These are phyloP conservation scores for Cystoisospora suis DNA, from an alignment of 169 alveolate species.

Conservation along the genomic window DNA sequence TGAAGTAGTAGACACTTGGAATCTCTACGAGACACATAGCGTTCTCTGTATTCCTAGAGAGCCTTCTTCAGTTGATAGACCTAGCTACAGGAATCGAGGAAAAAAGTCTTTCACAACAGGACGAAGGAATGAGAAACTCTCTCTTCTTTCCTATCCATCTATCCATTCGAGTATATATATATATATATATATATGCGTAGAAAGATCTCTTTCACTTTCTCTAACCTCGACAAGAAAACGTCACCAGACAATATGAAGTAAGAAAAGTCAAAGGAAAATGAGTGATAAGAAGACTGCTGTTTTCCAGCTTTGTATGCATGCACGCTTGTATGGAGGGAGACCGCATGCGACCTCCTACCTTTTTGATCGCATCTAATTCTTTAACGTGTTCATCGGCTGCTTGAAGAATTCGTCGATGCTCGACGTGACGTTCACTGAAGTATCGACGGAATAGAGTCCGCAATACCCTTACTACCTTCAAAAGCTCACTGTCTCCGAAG, in stretches of 20 bases:
- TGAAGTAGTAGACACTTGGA: too few species aligned
- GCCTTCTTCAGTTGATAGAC: too few species aligned
- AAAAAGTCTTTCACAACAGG: too few species aligned
- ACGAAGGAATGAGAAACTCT: background rate
- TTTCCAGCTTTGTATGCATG: background rate
- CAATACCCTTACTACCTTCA: slow-evolving; percentile 40
- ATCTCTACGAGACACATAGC: too few species aligned
- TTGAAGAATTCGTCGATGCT: background rate
- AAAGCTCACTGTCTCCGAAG: slow-evolving; percentile 61
- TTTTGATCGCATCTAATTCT: slow-evolving; percentile 48
- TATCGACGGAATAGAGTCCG: slow-evolving; percentile 22
- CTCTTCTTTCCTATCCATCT: background rate
- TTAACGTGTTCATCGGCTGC: slow-evolving; percentile 63
- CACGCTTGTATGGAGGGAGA: background rate
- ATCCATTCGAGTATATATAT: background rate
- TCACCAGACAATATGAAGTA: too few species aligned
- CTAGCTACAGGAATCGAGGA: too few species aligned
- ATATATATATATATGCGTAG: background rate
- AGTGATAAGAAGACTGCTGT: too few species aligned
- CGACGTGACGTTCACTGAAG: background rate
- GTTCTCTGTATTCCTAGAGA: too few species aligned
- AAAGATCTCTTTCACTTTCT: too few species aligned
- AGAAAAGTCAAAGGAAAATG: too few species aligned
- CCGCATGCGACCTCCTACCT: background rate
- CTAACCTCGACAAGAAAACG: too few species aligned